Conservation (phyloP, 805 yeast genomes). For the Ogataea methanolica region DNA sequence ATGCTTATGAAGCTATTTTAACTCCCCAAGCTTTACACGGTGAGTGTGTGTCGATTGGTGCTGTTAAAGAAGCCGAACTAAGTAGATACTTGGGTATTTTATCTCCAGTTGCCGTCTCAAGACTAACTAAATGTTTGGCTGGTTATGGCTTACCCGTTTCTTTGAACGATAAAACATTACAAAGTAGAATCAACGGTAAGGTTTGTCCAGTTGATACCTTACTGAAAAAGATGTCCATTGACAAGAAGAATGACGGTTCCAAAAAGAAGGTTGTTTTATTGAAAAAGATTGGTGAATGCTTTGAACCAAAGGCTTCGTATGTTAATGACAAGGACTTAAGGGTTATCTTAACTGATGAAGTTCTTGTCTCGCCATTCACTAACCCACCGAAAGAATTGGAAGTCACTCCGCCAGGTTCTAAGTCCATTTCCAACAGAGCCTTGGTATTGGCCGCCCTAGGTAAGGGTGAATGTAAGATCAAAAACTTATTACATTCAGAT, state of each 20-base stretch:
- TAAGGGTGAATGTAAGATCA: slow-evolving; percentile 74
- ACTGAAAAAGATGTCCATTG: slow-evolving; percentile 85
- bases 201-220: slow-evolving; percentile 72
- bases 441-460: slow-evolving; percentile 90
- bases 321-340: slow-evolving; percentile 78
- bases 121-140: slow-evolving; percentile 74
- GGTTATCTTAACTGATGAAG: slow-evolving; percentile 79
- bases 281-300: slow-evolving; percentile 82
- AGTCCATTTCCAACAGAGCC: slow-evolving; percentile 95
- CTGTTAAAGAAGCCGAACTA: slow-evolving; percentile 90
- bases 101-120: slow-evolving; percentile 90
- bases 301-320: slow-evolving; percentile 81
- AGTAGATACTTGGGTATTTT: slow-evolving; percentile 87
- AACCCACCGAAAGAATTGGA: slow-evolving; percentile 34
- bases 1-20: slow-evolving; percentile 95
- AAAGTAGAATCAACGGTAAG: slow-evolving; percentile 63
- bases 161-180: slow-evolving; percentile 65
- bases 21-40: slow-evolving; percentile 97
- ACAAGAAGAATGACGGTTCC: slow-evolving; percentile 93
- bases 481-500: slow-evolving; percentile 88
- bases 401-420: slow-evolving; percentile 91
- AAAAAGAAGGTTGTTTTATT: slow-evolving; percentile 83
- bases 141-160: slow-evolving; percentile 86
- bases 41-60: slow-evolving; percentile 98
- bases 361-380: slow-evolving; percentile 57